Evolutionary conservation across 2,329 filamentous ascomycete species (phyloP), one percentile per base, ranked within the genome.

Genomic region (Colletotrichum falcatum): DNA sequence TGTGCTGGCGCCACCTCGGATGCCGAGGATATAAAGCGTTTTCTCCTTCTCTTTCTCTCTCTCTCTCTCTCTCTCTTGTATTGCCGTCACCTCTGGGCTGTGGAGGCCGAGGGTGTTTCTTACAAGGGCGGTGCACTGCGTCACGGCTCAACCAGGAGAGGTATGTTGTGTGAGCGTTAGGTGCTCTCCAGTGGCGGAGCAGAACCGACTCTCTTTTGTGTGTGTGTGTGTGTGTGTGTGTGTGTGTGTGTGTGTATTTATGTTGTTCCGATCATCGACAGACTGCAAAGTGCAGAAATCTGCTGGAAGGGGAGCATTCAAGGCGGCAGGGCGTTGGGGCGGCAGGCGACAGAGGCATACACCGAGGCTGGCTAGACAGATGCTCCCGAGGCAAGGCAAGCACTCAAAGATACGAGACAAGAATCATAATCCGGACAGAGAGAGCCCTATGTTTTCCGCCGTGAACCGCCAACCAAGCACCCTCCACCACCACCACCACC

Each of bases 321-420:
- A 11, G 4, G 14, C 18, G 16, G 42, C 42, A n/a, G 14, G 39
- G 39, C 39, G 39, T 16, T 7, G 20, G 23, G 48, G 12, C 14
- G 48, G 23, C 23, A 26, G 48, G 48, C 48, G 23, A 49, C 28
- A 28, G 48, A 30, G 26, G 26, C 26, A n/a, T n/a, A 16, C 26
- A 3, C 18, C 5, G 16, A 18, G 26, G 48, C 48, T 51, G 26
- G 51, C 26, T 51, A 51, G 48, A 33, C 20, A 53, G n/a, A n/a
- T n/a, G n/a, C 28, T 53, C 16, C 9, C n/a, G 51, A 49, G 51
- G 51, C 51, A 54, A 54, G 33, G 51, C 28, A 23, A 54, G 51
- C 28, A 23, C 42, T 44, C 42, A 20, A n/a, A 44, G 20, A 44
- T 11, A 11, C 42, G n/a, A 44, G 18, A n/a, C 42, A 44, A 44